phyloP scores from a whole-genome alignment of 805 yeast species.

The Candida insectorum region DNA sequence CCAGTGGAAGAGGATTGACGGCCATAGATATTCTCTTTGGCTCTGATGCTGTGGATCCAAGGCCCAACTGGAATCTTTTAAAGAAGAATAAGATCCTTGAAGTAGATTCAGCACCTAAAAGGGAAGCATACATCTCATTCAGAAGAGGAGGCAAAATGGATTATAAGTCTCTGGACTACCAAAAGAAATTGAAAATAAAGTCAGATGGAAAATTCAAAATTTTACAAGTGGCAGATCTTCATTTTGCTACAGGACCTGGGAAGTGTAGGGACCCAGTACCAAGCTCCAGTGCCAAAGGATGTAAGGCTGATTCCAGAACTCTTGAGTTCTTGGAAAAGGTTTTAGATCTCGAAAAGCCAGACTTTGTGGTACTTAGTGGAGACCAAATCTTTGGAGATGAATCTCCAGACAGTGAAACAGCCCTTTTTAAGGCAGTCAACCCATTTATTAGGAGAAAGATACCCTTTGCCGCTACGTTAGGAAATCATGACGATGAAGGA shows the following conservation, averaged over 20 bases:
- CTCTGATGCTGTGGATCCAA: slow-evolving; percentile 68
- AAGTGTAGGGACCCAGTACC: slow-evolving; percentile 74
- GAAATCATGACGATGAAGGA: slow-evolving; percentile 95
- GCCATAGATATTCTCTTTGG: slow-evolving; percentile 74
- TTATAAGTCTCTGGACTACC: slow-evolving; percentile 21
- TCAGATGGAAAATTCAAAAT: slow-evolving; percentile 62
- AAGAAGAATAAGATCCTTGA: slow-evolving; percentile 18
- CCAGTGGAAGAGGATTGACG: slow-evolving; percentile 39
- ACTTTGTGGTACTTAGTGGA: slow-evolving; percentile 83
- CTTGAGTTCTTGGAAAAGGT: slow-evolving; percentile 56
- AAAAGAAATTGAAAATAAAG: slow-evolving; percentile 33
- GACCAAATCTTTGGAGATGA: slow-evolving; percentile 85
- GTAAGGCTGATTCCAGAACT: slow-evolving; percentile 80
- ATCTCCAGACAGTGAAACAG: slow-evolving; percentile 77
- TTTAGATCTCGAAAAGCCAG: slow-evolving; percentile 75
- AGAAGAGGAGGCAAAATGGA: slow-evolving; percentile 33
- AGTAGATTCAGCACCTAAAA: slow-evolving; percentile 16
- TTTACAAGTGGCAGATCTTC: slow-evolving; percentile 87
- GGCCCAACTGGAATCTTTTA: slow-evolving; percentile 61
- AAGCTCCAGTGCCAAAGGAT: slow-evolving; percentile 40
- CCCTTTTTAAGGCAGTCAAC: slow-evolving; percentile 69
- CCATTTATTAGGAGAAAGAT: slow-evolving; percentile 67
- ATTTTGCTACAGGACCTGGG: slow-evolving; percentile 83
- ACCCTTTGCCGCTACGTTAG: slow-evolving; percentile 84
- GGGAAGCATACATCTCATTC: slow-evolving; percentile 27